phyloP scores from a whole-genome alignment of 1,139 yeast species.

The Kazachstania sp. region DNA sequence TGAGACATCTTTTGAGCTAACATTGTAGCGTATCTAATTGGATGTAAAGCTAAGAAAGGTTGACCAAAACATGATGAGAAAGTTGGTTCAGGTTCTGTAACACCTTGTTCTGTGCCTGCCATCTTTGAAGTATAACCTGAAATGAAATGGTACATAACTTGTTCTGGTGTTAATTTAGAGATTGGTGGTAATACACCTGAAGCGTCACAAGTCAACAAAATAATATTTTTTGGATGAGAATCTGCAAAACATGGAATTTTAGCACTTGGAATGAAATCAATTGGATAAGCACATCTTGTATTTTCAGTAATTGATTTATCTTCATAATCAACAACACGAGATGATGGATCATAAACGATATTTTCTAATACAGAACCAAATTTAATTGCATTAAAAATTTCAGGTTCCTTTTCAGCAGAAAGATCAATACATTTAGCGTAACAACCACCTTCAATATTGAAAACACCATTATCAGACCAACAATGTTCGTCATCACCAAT shows the following conservation, averaged over 20 bases:
- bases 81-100: slow-evolving; percentile 96
- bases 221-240: slow-evolving; percentile 84
- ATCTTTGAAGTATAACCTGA: slow-evolving; percentile 98
- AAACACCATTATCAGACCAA: slow-evolving; percentile 97
- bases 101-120: slow-evolving; percentile 99
- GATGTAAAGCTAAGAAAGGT: slow-evolving; percentile 96
- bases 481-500: slow-evolving; percentile 99
- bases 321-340: slow-evolving; percentile 80
- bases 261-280: slow-evolving; percentile 93
- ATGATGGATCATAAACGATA: slow-evolving; percentile 71
- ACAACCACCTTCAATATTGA: slow-evolving; percentile 99
- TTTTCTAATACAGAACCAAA: slow-evolving; percentile 94
- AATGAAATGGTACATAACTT: slow-evolving; percentile 98
- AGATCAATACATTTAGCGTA: slow-evolving; percentile 95
- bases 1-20: slow-evolving; percentile 84
- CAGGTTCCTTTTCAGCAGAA: slow-evolving; percentile 91
- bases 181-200: slow-evolving; percentile 97
- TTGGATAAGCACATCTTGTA: slow-evolving; percentile 98
- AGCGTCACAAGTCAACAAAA: slow-evolving; percentile 94
- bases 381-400: slow-evolving; percentile 88
- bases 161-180: slow-evolving; percentile 85
- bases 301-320: slow-evolving; percentile 84
- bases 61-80: slow-evolving; percentile 99
- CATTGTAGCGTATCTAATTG: slow-evolving; percentile 97
- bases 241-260: slow-evolving; percentile 90